phyloP scores from a whole-genome alignment of 257 asterid species.

The Lantana camara region DNA sequence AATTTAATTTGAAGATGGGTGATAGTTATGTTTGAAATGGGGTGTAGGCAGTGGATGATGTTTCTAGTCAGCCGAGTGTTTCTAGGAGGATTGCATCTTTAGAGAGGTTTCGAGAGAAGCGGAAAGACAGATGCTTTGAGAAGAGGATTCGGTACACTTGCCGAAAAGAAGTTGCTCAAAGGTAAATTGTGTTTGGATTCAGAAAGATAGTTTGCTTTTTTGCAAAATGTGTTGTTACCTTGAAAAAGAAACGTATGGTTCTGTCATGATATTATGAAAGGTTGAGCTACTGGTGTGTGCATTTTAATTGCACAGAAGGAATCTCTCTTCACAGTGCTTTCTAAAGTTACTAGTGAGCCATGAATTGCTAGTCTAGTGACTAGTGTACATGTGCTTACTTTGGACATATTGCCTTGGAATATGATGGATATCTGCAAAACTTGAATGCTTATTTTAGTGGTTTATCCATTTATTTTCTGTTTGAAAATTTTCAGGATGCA shows the following conservation, averaged over 20 bases:
- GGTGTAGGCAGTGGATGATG: conserved; percentile 41
- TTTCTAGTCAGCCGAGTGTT: conserved; percentile 25
- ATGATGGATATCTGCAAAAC: not conserved
- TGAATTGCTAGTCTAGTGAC: too few species aligned
- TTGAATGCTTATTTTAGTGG: conserved; percentile 2
- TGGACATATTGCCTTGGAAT: not conserved
- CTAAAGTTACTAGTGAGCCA: not conserved
- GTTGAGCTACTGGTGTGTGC: conserved; percentile 14
- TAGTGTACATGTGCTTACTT: conserved; percentile 1
- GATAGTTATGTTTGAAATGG: conserved; percentile 24
- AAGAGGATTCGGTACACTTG: conserved; percentile 49
- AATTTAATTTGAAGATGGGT: not conserved
- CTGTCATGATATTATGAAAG: not conserved
- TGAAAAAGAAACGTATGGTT: not conserved
- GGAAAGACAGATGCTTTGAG: conserved; percentile 57
- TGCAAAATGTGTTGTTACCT: not conserved
- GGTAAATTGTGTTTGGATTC: conserved; percentile 30
- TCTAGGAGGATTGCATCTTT: conserved; percentile 47
- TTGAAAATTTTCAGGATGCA: conserved; percentile 44
- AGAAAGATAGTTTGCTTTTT: not conserved
- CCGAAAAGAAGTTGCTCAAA: conserved; percentile 58
- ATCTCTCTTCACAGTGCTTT: not conserved
- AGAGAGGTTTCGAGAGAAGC: conserved; percentile 55
- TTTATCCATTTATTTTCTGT: conserved; percentile 9
- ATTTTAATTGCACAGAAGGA: not conserved